Base-by-base conservation (phyloP, 495 filamentous ascomycete species). In the Aspergillus biplanus region DNA sequence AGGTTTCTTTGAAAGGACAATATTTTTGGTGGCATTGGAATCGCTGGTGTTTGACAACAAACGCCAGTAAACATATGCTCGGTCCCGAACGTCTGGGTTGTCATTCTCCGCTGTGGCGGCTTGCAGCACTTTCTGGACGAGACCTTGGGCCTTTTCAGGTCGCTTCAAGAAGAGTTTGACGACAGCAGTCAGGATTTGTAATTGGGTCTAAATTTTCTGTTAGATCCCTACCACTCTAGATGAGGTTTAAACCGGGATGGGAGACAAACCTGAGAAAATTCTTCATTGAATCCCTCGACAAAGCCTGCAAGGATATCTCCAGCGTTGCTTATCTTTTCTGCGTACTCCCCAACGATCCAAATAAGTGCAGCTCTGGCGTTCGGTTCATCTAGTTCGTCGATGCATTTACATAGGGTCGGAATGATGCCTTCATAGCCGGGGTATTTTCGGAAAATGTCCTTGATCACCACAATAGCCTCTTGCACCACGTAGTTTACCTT, bases 401-500 rank as follows among this genome's bases (percentile, higher is more conserved):
- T 97, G 73, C 94, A 94, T 71, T 97, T 87, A 81, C 96, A 98
- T 11, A 99, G 81, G 7, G 92, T 97, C 13, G 94, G 93, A 65
- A 99, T 98, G 67, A 99, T 96, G 15, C 92, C 94, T 72, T 98
- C 96, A 71, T 98, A 99, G 33, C 95, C 94, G 6, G 94, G 94
- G 72, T 98, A 99, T 75, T 96, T 96, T 34, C 95, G 85, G 79
- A 99, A 94, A 52, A 99, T 99, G 70, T 99, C 96, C 78, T 96
- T 97, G 80, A 99, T 97, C 15, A 99, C 95, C 32, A 98, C 92
- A 62, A 98, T 91, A 2, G 93, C 96, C 76, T 99, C 95, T 75
- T 99, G 95, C 11, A 99, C 95, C 54, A 99, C 96, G 73, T 99
- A 99, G 80, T 97, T 97, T 70, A 98, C 93, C 78, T 98, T 98